Base-by-base conservation (phyloP, 805 yeast genomes). In the Teunomyces atbi region DNA sequence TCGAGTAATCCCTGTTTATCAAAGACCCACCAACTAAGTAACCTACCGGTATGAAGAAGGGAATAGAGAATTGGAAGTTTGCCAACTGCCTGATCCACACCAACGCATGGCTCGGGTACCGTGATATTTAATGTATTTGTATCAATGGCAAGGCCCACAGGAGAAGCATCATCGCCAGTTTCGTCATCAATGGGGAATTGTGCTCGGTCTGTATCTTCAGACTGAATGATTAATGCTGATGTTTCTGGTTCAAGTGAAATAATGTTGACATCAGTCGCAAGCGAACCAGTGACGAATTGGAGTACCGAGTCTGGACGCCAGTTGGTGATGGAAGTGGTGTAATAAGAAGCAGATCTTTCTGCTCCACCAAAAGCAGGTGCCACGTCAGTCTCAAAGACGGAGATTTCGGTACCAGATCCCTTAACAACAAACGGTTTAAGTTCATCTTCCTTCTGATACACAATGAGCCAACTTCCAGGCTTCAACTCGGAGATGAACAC, bases 141-240 rank as follows among this genome's bases (percentile, higher is more conserved):
- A 59, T 89, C 96, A 5, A 88, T 41, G 0, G 80, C 81, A 8
- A 86, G 52, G 4, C 96, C 96, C 18, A 86, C 68, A 0, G 92
- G 82, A 6, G 85, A 76, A 11, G 86, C 77, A 55, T 89, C 96
- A 42, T 77, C 83, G 39, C 78, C 83, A 0, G 83, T 69, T 2
- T 73, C 83, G 6, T 80, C 83, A 57, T 79, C 80, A 54, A 88
- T 69, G 1, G 96, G 96, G 51, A 89, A 68, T 20, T 81, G 76
- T 0, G 96, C 96, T 42, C 86, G 74, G 55, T 80, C 81, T 3
- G 83, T 71, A 57, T 90, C 97, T 54, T 85, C 86, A 3, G 77
- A 62, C 15, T 41, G 44, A 10, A 41, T 16, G 18, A 41, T 30
- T 10, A 20, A 27, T 3, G 6, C 83, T 83, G 26, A 67, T 10